These are phyloP conservation scores for Mallotus repandus DNA, from an alignment of 441 rosid species.

Conservation along the genomic window DNA sequence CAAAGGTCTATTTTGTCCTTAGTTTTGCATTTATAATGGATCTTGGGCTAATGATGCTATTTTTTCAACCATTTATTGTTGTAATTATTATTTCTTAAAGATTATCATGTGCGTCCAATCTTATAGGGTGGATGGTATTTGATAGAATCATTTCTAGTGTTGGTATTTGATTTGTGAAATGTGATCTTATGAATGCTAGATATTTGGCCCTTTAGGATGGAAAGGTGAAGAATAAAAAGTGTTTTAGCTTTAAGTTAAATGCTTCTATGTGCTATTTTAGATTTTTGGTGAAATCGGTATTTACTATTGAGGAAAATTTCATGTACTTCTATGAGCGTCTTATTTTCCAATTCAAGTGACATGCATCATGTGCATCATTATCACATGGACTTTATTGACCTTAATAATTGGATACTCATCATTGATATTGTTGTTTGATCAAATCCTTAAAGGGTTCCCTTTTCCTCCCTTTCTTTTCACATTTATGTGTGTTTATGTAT, in stretches of 20 bases:
- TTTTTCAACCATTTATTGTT: neutral
- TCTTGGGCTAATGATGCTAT: neutral
- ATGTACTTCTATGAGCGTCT: neutral
- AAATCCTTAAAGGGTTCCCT: no score
- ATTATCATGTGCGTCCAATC: neutral
- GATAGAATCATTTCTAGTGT: neutral
- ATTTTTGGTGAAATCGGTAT: neutral
- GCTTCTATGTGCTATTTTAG: neutral
- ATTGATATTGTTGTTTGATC: no score
- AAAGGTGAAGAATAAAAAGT: neutral
- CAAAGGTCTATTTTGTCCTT: slow-evolving; percentile 12
- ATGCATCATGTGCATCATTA: neutral
- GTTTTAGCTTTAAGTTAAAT: neutral
- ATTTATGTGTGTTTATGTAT: no score
- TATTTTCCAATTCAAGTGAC: neutral
- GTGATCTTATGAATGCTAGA: neutral
- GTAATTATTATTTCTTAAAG: neutral
- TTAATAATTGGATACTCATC: no score
- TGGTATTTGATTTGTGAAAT: neutral
- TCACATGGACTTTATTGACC: neutral
- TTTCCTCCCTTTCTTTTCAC: no score
- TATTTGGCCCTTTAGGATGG: neutral
- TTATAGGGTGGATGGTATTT: neutral
- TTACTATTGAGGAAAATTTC: neutral
- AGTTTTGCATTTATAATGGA: neutral